Base-by-base conservation (phyloP, 2,329 filamentous ascomycete species). In the Ascochyta lentis region DNA sequence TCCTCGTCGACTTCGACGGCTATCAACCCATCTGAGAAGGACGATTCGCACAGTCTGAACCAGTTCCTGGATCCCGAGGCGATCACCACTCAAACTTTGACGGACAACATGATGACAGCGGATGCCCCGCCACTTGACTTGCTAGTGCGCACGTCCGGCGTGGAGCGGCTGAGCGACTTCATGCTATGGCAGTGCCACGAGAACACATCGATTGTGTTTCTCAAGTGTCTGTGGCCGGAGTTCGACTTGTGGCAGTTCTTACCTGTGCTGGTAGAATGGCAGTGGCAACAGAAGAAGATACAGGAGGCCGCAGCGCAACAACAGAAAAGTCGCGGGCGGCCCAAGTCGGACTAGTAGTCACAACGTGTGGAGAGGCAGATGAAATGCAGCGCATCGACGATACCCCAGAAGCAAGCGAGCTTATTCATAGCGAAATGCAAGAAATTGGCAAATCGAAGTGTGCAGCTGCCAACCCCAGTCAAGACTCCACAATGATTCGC, bases 121-220 rank as follows among this genome's bases (percentile, higher is more conserved):
- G 86, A 87, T 49, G 88, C 90, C 59, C 95, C 95, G 15, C 95
- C 95, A 0, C 80, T 98, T 38, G 95, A 99, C 71, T 83, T 99
- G 12, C 87, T 99, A 50, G 84, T 99, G 46, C 87, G 95, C 46
- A 99, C 95, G 4, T 97, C 92, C 60, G 94, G 93, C 26, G 95
- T 99, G 13, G 89, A 93, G 75, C 85, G 95, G 44, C 80, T 99
- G 56, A 97, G 92, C 71, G 95, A 99, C 74, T 99, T 98, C 69
- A 95, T 99, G 93, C 86, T 99, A 31, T 99, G 95, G 95, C 95
- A 99, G 77, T 95, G 91, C 68, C 93, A 98, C 71, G 86, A 96
- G 71, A 83, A 94, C 61, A 97, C 95, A 0, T 90, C 96, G 57
- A 89, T 99, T 61, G 91, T 96, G 56, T 99, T 98, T 73, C 78